Evolutionary conservation across 2,329 filamentous ascomycete genomes (phyloP), one percentile per base, ranked within the genome.

Genomic region (Xylaria arbuscula): DNA sequence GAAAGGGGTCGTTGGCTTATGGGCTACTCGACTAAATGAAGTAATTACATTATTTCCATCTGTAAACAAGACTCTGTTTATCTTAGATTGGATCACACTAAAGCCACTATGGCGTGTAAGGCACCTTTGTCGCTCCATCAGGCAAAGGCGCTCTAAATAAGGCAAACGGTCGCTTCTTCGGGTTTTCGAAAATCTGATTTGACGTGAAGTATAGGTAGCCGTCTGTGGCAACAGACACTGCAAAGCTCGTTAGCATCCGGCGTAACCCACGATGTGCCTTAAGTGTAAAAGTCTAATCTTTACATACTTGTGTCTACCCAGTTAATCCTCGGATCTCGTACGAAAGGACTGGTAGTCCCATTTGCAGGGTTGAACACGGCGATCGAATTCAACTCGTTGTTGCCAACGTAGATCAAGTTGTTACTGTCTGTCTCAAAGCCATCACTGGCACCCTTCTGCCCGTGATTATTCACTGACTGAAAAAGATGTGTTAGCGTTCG

Each of bases 191-290:
- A 34, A 86, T 76, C 76, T 87, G 84, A 64, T 87, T 87, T 45
- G 82, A 81, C 0, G 84, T 87, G 69, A 86, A 87, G 72, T 87
- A 87, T 1, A 86, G 72, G 70, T 86, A 84, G 0, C 84, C 84
- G 71, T 86, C 82, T 3, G 76, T 78, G 1, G 76, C 80, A 3
- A 80, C 77, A 3, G 79, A 79, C 70, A 84, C 75, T 76, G 9
- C 2, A n/a, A 8, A 11, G 13, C 19, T 19, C 11, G 42, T 72
- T 47, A 71, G 64, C 17, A 61, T 8, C 7, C 7, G 24, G 10
- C 13, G 5, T 32, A 28, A 22, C 1, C 7, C 1, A 1, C 54
- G 24, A 34, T 3, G 17, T 6, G 15, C 17, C 7, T 19, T 13
- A 24, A 53, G 15, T 6, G 38, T 15, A 22, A 5, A 17, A 2